Evolutionary conservation across 768 basidiomycete species (phyloP), one percentile per base, ranked within the genome.

Genomic region (Hydnomerulius pinastri): DNA sequence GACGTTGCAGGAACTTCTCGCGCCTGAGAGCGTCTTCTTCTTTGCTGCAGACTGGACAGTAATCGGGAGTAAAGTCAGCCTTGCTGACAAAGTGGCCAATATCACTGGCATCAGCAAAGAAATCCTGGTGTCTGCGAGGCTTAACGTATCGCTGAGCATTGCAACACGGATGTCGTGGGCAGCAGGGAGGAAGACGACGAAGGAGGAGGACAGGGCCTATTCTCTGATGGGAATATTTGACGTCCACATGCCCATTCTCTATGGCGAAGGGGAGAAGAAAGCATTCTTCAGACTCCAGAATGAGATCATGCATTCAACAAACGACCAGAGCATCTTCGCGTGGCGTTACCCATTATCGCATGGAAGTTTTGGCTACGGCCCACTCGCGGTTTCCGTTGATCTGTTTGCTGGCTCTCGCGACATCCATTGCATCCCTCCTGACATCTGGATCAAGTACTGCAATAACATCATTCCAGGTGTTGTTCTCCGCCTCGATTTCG

Each of bases 1-100:
- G 65, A 69, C 67, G 5, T 43, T 69, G 6, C 66, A 67, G 40
- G 67, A 67, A 15, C 44, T 67, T 32, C 54, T 71, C 11, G 70
- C 69, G 10, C 69, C 69, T 2, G 54, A 17, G 18, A 25, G 10
- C 11, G 54, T 65, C 50, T 50, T 43, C 29, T 70, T 70, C 50
- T 70, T 60, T 36, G 51, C 58, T 1, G 46, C 48, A n/a, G 51
- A 63, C 37, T 70, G 70, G 68, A 11, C 4, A 8, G 24, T 46
- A 4, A 43, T 62, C 23, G 62, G 62, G 24, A 50, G 43, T 2
- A 51, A 60, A 23, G 58, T 50, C 8, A 30, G 41, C 0, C 32
- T 68, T 40, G 38, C 54, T 29, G 44, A 44, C 0, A 27, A 1
- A 12, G 64, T 66, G 23, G 29, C 43, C 11, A 10, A 43, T 11